Base-by-base conservation (phyloP, 78 protist species). In the Protostelium mycophagum region DNA sequence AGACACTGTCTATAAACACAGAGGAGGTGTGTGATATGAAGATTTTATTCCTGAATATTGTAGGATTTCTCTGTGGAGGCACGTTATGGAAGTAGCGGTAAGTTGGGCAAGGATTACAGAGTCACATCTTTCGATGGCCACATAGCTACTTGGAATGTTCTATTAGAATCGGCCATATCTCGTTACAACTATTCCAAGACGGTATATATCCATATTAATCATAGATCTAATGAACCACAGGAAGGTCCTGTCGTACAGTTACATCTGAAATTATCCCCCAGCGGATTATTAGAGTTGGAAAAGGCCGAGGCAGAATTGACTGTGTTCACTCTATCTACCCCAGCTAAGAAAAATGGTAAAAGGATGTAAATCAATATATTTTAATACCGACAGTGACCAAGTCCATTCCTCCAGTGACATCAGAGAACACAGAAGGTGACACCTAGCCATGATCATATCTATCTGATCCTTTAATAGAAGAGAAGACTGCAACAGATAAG, bases 241-340 rank as follows among this genome's bases (percentile, higher is more conserved):
- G 73, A 51, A 16, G 73, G 73, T 25, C 92, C 95, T 86, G 87
- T 90, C 85, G 73, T 93, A 1, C 63, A n/a, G 63, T 87, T 91
- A 38, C 84, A 86, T 0, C 85, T 93, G 34, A 84, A 88, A 83
- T 83, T 93, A 39, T 90, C 83, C 38, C n/a, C 89, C 1, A 90
- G 38, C 31, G 95, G 95, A 28, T 90, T 93, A 0, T 89, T 87
- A 0, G 86, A 90, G 5, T 88, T 93, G 1, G 95, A 93, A 38
- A 87, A 87, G 31, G 95, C 95, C 28, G 95, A 93, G 34, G 95
- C 95, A 29, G 95, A 93, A n/a, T 88, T 93, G 35, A 90, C 90
- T 0, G 93, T 93, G 36, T 73, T 83, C 83, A 1, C 88, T 28
- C 28, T 87, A 9, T 87, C 85, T 51, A 83, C 36, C 16, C 86